Evolutionary conservation across 1,284 basidiomycete genomes (phyloP), one percentile per base, ranked within the genome.

Genomic region (Schizophyllum commune): DNA sequence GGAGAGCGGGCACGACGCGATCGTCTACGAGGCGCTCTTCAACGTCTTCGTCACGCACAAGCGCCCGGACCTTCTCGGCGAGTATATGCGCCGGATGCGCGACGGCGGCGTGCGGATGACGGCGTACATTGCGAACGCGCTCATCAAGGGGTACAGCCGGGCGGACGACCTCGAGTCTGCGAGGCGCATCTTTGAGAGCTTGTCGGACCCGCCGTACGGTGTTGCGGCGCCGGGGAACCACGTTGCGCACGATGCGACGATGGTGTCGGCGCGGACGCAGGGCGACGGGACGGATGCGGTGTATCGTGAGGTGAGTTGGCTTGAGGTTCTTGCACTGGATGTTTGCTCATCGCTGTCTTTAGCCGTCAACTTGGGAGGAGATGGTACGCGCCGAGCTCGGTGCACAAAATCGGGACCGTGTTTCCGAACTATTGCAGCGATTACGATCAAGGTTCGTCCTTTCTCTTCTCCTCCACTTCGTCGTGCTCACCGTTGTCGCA

Each of bases 311-410:
- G 94, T 96, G 63, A 75, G 86, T 68, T 32, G n/a, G n/a, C n/a
- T n/a, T 32, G 55, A 9, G 51, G 15, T 47, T n/a, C n/a, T n/a
- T n/a, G n/a, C n/a, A 54, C 55, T 11, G 17, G n/a, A n/a, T n/a
- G n/a, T n/a, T n/a, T 60, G 59, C 58, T 60, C 53, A 32, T 4
- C 59, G 56, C 56, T 52, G 11, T 63, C 52, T 64, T 1, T 67
- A 92, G 86, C 89, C 91, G 17, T 92, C 91, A 53, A 92, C 92
- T 0, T 95, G 92, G 88, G 94, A 97, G 72, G 86, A 86, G 5
- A 99, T 99, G 94, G 89, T 99, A 65, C 85, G 92, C 20, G 92
- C 92, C 3, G 97, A 99, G 73, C 78, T 98, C 8, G 84, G 84
- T 17, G 83, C 82, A 58, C 93, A 94, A 8, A 82, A 94, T 66